phyloP scores from a whole-genome alignment of 2,329 filamentous ascomycete genomes.

The Venturia pyrina region DNA sequence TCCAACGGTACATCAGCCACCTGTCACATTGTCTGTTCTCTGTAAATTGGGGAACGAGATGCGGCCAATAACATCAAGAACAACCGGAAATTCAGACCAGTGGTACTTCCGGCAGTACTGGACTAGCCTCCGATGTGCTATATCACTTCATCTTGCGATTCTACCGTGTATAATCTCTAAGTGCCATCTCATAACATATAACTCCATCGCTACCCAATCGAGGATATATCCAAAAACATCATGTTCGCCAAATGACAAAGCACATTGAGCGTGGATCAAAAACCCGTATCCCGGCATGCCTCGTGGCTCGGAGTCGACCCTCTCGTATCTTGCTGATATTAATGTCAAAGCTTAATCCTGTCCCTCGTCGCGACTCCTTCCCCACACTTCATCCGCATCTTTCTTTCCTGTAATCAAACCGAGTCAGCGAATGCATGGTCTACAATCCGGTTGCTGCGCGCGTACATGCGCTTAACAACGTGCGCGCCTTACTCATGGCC shows the following conservation, averaged over 20 bases:
- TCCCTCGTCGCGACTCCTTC: neutral
- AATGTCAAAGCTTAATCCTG: neutral
- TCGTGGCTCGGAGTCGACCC: neutral
- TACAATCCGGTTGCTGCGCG: too few relatives aligned
- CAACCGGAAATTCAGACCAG: too few relatives aligned
- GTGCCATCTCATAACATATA: too few relatives aligned
- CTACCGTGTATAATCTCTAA: too few relatives aligned
- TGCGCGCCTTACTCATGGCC: neutral
- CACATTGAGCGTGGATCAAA: too few relatives aligned
- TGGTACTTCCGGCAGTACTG: too few relatives aligned
- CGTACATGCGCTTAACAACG: neutral
- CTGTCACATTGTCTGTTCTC: neutral
- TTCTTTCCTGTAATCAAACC: neutral
- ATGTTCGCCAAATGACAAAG: too few relatives aligned
- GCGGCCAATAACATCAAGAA: neutral
- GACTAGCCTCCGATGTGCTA: too few relatives aligned
- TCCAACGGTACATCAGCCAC: neutral
- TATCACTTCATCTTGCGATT: too few relatives aligned
- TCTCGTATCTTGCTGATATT: neutral
- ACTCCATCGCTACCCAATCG: too few relatives aligned
- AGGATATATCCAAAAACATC: too few relatives aligned
- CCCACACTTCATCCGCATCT: conserved; percentile 13
- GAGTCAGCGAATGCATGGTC: neutral
- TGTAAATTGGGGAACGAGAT: neutral
- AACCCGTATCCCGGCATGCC: neutral